Evolutionary conservation across 305 asterid genomes (phyloP).

Genomic region (Solanum hybrid): DNA sequence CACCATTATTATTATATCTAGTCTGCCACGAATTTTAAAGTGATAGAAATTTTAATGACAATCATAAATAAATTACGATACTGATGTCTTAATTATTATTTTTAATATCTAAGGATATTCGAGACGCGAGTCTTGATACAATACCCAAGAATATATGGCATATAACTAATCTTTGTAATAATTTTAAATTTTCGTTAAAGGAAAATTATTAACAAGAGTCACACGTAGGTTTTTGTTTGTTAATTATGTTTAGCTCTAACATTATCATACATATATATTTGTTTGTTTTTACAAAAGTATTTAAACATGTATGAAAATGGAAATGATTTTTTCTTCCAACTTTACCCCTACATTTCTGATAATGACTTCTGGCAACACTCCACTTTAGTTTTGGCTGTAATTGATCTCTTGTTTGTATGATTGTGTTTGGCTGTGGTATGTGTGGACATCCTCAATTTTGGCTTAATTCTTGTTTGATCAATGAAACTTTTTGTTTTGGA

Average conservation of each 20-base stretch:
- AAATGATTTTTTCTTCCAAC: not conserved
- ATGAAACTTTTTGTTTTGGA: not conserved
- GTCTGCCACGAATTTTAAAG: too few relatives aligned
- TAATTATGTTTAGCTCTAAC: not conserved
- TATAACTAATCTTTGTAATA: not conserved
- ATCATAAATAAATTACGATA: not conserved
- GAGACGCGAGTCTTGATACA: too few relatives aligned
- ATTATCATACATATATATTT: not conserved
- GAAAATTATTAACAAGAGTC: not conserved
- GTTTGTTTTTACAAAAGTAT: not conserved
- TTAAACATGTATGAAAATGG: not conserved
- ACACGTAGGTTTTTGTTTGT: not conserved
- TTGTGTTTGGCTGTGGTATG: not conserved
- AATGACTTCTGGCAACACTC: not conserved
- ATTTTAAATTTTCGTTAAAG: not conserved
- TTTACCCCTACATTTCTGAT: not conserved
- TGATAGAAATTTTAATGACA: not conserved
- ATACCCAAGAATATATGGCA: not conserved
- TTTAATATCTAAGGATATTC: too few relatives aligned
- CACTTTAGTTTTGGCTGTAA: not conserved
- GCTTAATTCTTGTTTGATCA: not conserved
- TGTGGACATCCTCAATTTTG: not conserved
- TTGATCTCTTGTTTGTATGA: not conserved
- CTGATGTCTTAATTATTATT: too few relatives aligned
- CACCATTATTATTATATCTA: not conserved